Conservation (phyloP, 352 stramenopile genomes). For the Plasmopara halstedii region DNA sequence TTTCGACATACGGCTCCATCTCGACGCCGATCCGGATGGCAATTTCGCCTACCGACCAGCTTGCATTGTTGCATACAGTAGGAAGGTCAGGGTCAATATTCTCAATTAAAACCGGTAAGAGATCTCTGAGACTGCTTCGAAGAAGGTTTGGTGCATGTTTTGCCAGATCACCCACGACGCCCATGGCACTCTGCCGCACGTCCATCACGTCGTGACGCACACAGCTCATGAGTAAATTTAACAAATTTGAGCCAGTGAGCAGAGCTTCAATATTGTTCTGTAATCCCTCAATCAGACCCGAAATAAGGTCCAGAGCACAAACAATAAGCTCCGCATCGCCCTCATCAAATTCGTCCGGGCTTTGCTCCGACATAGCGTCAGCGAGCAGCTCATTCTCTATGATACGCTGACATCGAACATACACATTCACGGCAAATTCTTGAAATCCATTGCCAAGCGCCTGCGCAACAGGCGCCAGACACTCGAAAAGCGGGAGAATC, state of each 20-base stretch:
- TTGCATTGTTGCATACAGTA: constrained; percentile 90
- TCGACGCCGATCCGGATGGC: constrained; percentile 76
- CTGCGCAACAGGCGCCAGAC: constrained; percentile 77
- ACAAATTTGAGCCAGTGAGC: constrained; percentile 73
- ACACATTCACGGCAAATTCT: constrained; percentile 80
- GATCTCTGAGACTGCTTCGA: constrained; percentile 56
- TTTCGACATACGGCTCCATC: constrained; percentile 79
- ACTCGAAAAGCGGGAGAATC: constrained; percentile 86
- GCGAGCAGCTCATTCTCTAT: constrained; percentile 80
- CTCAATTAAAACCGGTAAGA: constrained; percentile 79
- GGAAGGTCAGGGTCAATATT: constrained; percentile 84
- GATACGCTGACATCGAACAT: constrained; percentile 72
- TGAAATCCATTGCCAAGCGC: constrained; percentile 83
- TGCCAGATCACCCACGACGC: constrained; percentile 82
- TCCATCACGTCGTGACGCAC: constrained; percentile 83
- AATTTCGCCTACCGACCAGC: constrained; percentile 88
- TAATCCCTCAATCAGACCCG: constrained; percentile 84
- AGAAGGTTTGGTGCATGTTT: constrained; percentile 77
- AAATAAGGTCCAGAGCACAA: constrained; percentile 84
- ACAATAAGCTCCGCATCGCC: constrained; percentile 87
- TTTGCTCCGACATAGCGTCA: constrained; percentile 75
- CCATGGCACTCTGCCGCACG: constrained; percentile 86
- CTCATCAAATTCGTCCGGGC: constrained; percentile 67
- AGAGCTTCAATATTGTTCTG: constrained; percentile 66
- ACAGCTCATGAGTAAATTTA: constrained; percentile 84